phyloP scores from a whole-genome alignment of 2,329 filamentous ascomycete species.

The Calonectria pauciramosa region DNA sequence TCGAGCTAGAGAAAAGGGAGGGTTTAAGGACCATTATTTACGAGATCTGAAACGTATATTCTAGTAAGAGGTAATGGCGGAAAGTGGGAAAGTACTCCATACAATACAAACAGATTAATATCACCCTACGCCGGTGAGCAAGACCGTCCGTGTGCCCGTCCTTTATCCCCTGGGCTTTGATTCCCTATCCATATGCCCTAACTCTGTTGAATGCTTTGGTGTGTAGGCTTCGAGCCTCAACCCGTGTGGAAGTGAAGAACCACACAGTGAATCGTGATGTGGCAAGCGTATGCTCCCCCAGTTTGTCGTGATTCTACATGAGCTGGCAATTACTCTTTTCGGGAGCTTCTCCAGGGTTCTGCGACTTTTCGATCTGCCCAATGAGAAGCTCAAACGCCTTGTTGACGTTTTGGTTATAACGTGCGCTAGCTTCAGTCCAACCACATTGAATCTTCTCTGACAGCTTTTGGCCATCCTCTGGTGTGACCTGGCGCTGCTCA shows the following conservation, averaged over 20 bases:
- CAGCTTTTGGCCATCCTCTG: slow-evolving; percentile 87
- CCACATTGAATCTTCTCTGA: slow-evolving; percentile 91
- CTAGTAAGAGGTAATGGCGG: slow-evolving; percentile 10
- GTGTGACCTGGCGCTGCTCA: slow-evolving; percentile 91
- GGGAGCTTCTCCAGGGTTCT: slow-evolving; percentile 88
- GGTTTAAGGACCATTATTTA: neutral
- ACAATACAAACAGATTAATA: slow-evolving; percentile 23
- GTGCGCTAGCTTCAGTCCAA: slow-evolving; percentile 94
- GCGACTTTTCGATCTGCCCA: slow-evolving; percentile 92
- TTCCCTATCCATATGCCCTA: slow-evolving; percentile 1
- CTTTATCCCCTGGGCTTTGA: neutral
- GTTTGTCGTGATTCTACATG: slow-evolving; percentile 72
- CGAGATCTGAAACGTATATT: slow-evolving; percentile 17
- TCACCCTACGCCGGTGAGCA: slow-evolving; percentile 16
- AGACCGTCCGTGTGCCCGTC: slow-evolving; percentile 15
- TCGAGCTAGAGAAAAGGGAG: no score
- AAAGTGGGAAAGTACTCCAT: slow-evolving; percentile 21
- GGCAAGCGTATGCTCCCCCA: neutral
- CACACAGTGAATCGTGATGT: neutral
- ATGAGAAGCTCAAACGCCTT: slow-evolving; percentile 96
- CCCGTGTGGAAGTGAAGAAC: neutral
- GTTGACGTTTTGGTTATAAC: slow-evolving; percentile 93
- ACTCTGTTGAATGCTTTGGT: slow-evolving; percentile 1
- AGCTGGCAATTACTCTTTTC: slow-evolving; percentile 84
- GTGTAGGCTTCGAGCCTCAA: neutral